Evolutionary conservation across 306 rosid species (phyloP).

Genomic region (Citrullus amarus): DNA sequence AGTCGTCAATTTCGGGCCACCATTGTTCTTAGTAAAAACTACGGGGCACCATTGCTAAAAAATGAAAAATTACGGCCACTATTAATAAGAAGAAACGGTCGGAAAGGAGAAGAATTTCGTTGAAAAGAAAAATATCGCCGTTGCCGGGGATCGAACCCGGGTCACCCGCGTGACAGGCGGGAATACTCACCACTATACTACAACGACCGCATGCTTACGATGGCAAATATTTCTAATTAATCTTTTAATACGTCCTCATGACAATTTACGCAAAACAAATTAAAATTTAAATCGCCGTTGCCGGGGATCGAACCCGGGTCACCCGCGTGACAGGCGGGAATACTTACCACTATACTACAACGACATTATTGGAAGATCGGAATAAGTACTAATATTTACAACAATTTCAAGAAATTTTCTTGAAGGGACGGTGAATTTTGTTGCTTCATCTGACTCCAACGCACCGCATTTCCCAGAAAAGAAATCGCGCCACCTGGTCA

Average conservation of each 20-base stretch:
- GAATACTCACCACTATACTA: not conserved
- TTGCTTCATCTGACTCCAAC: not conserved
- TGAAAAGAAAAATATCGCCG: not conserved
- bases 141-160: not conserved
- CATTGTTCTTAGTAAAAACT: too few relatives aligned
- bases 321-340: not conserved
- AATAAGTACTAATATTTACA: rapidly evolving
- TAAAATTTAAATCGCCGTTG: too few relatives aligned
- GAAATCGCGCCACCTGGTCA: conserved; percentile 5
- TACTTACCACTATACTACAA: not conserved
- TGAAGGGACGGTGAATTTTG: not conserved
- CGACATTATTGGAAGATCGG: too few relatives aligned
- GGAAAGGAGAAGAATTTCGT: too few relatives aligned
- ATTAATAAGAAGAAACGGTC: too few relatives aligned
- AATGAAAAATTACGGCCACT: too few relatives aligned
- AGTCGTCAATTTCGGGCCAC: too few relatives aligned
- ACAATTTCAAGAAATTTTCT: not conserved
- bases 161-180: not conserved
- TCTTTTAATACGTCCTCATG: too few relatives aligned
- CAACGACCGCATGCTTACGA: not conserved
- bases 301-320: not conserved
- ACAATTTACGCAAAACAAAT: too few relatives aligned
- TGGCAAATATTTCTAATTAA: too few relatives aligned
- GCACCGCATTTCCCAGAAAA: not conserved
- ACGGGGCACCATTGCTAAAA: too few relatives aligned